Evolutionary conservation across 2,329 filamentous ascomycete species (phyloP).

Genomic region (Hymenoscyphus fructigenus): DNA sequence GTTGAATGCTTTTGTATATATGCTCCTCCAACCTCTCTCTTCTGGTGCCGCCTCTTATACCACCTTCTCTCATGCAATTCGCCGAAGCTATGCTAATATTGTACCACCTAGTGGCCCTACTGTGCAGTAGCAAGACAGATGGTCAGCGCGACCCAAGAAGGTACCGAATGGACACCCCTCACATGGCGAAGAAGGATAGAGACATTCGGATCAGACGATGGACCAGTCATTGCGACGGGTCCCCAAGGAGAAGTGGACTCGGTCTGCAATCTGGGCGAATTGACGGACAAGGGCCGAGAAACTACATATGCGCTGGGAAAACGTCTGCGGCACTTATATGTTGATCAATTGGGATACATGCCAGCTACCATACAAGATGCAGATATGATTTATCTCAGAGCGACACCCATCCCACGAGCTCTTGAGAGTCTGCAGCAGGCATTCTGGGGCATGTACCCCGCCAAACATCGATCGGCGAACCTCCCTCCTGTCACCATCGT

Average conservation of each 20-base stretch:
- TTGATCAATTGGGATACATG: conserved; percentile 72
- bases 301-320: conserved; percentile 69
- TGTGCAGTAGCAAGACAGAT: conserved; percentile 76
- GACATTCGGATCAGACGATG: conserved; percentile 70
- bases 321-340: conserved; percentile 69
- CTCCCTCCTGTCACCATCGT: conserved; percentile 66
- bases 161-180: conserved; percentile 39
- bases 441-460: conserved; percentile 73
- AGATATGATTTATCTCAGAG: conserved; percentile 68
- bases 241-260: conserved; percentile 69
- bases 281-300: conserved; percentile 72
- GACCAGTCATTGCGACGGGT: conserved; percentile 68
- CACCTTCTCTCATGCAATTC: not conserved
- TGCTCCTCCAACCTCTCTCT: no score
- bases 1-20: conserved; percentile 49
- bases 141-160: conserved; percentile 56
- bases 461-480: conserved; percentile 45
- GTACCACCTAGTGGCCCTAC: conserved; percentile 71
- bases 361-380: conserved; percentile 54
- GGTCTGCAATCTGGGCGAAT: conserved; percentile 76
- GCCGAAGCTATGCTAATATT: not conserved
- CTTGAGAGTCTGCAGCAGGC: conserved; percentile 76
- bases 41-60: not conserved
- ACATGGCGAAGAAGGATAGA: conserved; percentile 75
- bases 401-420: conserved; percentile 73